phyloP scores from a whole-genome alignment of 345 rosid species.

The Populus davidiana region DNA sequence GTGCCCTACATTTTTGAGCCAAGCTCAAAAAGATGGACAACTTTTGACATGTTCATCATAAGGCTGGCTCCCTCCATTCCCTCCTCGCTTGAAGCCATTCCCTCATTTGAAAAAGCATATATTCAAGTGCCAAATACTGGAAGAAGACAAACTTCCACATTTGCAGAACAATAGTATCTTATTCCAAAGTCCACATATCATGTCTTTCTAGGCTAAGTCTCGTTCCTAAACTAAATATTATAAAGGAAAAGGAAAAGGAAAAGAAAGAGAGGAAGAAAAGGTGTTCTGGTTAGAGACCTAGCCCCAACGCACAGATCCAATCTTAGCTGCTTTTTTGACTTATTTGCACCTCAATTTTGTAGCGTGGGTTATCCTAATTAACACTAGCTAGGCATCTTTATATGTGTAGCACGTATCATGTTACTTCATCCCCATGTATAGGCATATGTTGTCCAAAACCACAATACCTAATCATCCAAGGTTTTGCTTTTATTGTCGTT shows the following conservation, averaged over 20 bases:
- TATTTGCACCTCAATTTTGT: not conserved
- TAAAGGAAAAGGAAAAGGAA: not conserved
- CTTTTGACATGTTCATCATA: conserved; percentile 31
- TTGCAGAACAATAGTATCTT: conserved; percentile 3
- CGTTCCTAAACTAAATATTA: not conserved
- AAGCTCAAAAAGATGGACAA: conserved; percentile 21
- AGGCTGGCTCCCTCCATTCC: conserved; percentile 24
- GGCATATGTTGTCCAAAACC: not conserved
- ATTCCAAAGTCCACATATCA: conserved; percentile 7
- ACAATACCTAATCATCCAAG: not conserved
- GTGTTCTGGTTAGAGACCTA: not conserved
- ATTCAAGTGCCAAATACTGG: conserved; percentile 20
- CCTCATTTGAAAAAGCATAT: conserved; percentile 13
- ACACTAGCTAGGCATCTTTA: not conserved
- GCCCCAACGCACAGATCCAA: not conserved
- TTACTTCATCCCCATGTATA: not conserved
- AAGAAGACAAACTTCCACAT: conserved; percentile 18
- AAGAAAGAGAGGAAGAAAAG: not conserved
- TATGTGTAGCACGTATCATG: not conserved
- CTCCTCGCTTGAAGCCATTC: conserved; percentile 14
- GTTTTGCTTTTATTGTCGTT: not conserved
- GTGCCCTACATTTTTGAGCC: conserved; percentile 33
- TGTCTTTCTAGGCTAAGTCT: not conserved
- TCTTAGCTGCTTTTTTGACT: not conserved
- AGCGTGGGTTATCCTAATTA: not conserved